A percentile compares a stretch with the other conserved stretches of the same genome.
Conservation (phyloP, 2,329 filamentous ascomycete genomes). For the Stagonosporopsis tanaceti region DNA sequence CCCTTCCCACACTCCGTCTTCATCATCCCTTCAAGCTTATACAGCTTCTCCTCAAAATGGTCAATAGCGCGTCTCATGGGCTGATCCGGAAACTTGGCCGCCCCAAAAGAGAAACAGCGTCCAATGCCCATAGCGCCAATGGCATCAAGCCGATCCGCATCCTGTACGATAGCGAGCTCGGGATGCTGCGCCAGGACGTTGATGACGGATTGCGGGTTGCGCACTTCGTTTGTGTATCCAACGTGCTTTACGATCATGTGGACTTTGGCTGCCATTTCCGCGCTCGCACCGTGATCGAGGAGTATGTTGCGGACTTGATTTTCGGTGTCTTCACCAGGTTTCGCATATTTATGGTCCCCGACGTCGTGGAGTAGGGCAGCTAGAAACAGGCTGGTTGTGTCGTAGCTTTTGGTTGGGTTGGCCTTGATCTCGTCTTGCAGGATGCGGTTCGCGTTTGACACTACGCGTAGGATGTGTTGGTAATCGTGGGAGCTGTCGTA, state of each 20-base stretch:
- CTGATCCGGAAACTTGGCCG: conserved; percentile 47
- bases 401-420: conserved; percentile 49
- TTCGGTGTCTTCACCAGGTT: conserved; percentile 62
- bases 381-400: conserved; percentile 69
- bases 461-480: conserved; percentile 80
- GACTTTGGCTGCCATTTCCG: conserved; percentile 68
- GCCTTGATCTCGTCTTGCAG: conserved; percentile 59
- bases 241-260: conserved; percentile 79
- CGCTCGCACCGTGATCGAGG: conserved; percentile 62
- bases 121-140: conserved; percentile 87
- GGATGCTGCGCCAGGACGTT: conserved; percentile 70
- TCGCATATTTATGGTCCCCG: conserved; percentile 81
- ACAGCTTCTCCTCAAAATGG: conserved; percentile 49
- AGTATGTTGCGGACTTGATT: conserved; percentile 66
- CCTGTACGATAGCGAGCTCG: conserved; percentile 85
- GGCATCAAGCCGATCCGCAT: conserved; percentile 91
- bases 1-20: conserved; percentile 41
- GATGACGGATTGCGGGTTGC: conserved; percentile 67
- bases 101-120: conserved; percentile 78
- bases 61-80: conserved; percentile 41
- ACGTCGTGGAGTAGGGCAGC: conserved; percentile 77
- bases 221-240: conserved; percentile 77
- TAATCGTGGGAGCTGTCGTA: conserved; percentile 87
- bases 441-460: conserved; percentile 74
- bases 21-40: conserved; percentile 46